A percentile compares a stretch with the other conserved stretches of the same genome.
Evolutionary conservation across 441 rosid species (phyloP).

Genomic region (Gossypium schwendimanii): DNA sequence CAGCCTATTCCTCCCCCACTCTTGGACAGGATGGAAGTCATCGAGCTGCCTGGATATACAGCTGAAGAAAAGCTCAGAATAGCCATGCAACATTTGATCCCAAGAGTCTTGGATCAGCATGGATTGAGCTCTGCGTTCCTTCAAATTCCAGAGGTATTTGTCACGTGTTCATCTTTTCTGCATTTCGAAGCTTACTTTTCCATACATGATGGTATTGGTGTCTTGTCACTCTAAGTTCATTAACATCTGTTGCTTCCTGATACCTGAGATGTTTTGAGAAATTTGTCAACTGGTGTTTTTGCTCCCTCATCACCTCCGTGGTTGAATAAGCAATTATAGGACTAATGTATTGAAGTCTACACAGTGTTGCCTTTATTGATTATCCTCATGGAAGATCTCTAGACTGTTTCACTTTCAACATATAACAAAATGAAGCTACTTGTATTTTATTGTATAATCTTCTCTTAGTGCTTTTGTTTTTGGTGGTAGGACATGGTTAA

Average conservation of each 20-base stretch:
- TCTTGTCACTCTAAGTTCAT: neutral
- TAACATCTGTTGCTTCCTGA: neutral
- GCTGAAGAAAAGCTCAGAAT: constrained; percentile 92
- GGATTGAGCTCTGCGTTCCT: constrained; percentile 88
- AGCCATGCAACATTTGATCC: constrained; percentile 87
- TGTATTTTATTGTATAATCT: neutral
- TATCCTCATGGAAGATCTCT: neutral
- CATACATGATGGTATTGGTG: neutral
- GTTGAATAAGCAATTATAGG: neutral
- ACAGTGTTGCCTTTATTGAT: neutral
- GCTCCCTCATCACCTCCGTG: neutral
- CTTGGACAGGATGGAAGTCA: constrained; percentile 94
- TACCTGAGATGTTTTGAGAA: neutral
- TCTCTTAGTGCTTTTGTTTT: neutral
- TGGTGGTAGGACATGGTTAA: constrained; percentile 67
- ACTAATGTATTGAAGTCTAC: neutral
- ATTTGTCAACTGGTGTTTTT: neutral
- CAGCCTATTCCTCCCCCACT: constrained; percentile 97
- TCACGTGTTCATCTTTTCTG: neutral
- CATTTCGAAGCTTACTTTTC: neutral
- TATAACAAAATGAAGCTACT: neutral
- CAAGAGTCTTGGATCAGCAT: constrained; percentile 92
- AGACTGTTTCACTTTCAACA: neutral
- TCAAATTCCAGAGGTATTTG: constrained; percentile 86
- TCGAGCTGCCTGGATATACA: constrained; percentile 96